Evolutionary conservation across 129 eudicot genomes (phyloP), one percentile per base, ranked within the genome.

Genomic region (Centella asiatica): DNA sequence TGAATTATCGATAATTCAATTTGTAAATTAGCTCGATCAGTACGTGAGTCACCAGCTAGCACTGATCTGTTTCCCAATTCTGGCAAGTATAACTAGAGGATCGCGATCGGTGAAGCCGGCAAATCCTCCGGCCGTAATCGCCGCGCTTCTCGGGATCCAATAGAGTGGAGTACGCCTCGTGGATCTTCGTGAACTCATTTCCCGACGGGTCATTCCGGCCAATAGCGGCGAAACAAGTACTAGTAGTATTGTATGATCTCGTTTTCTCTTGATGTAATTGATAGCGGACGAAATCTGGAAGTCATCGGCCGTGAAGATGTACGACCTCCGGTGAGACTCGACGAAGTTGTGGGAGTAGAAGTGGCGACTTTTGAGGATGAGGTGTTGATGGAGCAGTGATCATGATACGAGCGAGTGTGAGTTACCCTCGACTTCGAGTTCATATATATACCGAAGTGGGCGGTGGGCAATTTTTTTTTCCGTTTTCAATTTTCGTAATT

Each of bases 61-160:
- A 82, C 81, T 82, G 88, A 69, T 82, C 88, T 1, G 81, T 65
- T 20, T 82, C 88, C 88, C 88, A 82, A 27, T 78, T 82, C 62
- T 84, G 84, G 54, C 82, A 49, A 42, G 72, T 57, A 36, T 65
- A 78, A 17, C 81, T 77, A 0, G 77, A 57, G 22, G 37, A 45
- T 31, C 25, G 66, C 14, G 76, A 44, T 5, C 71, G 63, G 47
- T 23, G 63, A 25, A 29, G 39, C 51, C 64, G 71, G 50, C 50
- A 72, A 34, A 82, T 28, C 25, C 62, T 72, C 74, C 81, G 76
- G 36, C 78, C 88, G 18, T 82, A 82, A 65, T 75, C 75, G n/a
- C 81, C 84, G 9, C 88, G 84, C 48, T 82, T 78, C 60, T 75
- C 79, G 6, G 88, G 88, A 72, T 82, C 88, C 7, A 81, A 82